phyloP scores from a whole-genome alignment of 352 stramenopile genomes.

The Phytophthora chlamydospora region DNA sequence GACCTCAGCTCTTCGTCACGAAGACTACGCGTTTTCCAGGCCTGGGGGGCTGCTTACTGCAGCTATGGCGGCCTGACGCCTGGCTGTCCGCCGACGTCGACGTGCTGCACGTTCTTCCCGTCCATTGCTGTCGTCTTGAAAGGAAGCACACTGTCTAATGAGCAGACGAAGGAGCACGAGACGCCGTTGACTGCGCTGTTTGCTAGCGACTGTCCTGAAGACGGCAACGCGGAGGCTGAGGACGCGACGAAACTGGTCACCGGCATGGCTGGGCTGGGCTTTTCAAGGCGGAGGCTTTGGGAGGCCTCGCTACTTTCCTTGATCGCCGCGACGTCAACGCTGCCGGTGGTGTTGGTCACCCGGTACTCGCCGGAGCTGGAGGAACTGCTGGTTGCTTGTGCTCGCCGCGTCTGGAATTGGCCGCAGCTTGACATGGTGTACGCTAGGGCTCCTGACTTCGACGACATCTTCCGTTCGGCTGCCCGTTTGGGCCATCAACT shows the following conservation, averaged over 20 bases:
- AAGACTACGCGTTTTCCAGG: conserved; percentile 17
- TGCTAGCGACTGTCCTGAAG: conserved; percentile 11
- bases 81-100: conserved; percentile 32
- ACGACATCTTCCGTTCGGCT: conserved; percentile 36
- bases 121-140: conserved; percentile 32
- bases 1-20: conserved; percentile 14
- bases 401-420: conserved; percentile 51
- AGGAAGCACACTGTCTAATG: neutral
- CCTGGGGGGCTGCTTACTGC: conserved; percentile 30
- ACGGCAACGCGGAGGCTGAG: conserved; percentile 1
- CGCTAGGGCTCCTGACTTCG: conserved; percentile 40
- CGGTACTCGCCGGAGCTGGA: conserved; percentile 48
- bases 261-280: conserved; percentile 26
- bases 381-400: conserved; percentile 47
- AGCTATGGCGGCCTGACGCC: conserved; percentile 27
- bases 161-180: neutral
- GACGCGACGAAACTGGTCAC: conserved; percentile 24
- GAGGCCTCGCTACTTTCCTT: conserved; percentile 48
- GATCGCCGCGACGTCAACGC: conserved; percentile 22
- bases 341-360: conserved; percentile 53
- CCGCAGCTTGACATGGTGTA: conserved; percentile 50
- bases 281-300: conserved; percentile 54
- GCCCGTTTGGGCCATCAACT: conserved; percentile 59
- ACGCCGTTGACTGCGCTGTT: conserved; percentile 25
- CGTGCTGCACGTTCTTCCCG: conserved; percentile 26